phyloP scores from a whole-genome alignment of 1,284 basidiomycete genomes.

The Cutaneotrichosporon cavernicola region DNA sequence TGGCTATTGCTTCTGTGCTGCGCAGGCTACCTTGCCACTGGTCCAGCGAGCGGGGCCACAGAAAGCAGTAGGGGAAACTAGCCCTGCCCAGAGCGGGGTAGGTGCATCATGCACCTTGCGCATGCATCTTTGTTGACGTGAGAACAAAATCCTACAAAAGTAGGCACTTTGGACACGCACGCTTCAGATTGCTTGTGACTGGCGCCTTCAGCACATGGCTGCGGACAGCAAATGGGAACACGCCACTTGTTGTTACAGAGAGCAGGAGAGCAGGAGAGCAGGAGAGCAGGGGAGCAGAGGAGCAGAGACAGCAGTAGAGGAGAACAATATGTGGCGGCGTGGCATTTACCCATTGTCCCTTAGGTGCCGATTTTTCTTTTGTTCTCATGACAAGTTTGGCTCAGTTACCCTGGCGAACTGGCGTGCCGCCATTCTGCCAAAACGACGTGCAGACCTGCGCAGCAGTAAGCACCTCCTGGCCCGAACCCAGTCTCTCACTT shows the following conservation, averaged over 20 bases:
- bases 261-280: background rate
- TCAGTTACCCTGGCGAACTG: background rate
- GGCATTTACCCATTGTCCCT: slow-evolving; percentile 3
- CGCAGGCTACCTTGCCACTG: too few relatives aligned
- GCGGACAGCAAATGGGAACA: too few relatives aligned
- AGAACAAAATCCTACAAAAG: background rate
- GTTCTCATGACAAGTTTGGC: slow-evolving; percentile 4
- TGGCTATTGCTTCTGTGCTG: background rate
- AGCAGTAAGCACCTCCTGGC: background rate
- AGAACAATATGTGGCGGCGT: background rate
- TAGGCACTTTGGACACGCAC: background rate
- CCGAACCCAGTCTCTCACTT: background rate
- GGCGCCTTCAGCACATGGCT: background rate
- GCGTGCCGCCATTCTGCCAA: background rate
- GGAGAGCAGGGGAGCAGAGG: background rate
- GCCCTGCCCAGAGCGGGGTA: too few relatives aligned
- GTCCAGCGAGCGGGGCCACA: background rate
- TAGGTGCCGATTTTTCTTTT: slow-evolving; percentile 9
- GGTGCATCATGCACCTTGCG: too few relatives aligned
- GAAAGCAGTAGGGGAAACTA: background rate
- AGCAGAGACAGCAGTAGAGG: background rate
- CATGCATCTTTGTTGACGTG: background rate
- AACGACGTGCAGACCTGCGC: background rate
- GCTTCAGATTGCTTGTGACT: background rate
- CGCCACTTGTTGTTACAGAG: background rate